These are phyloP conservation scores for Papiliotrema laurentii DNA, from an alignment of 1,284 basidiomycete genomes.

Conservation along the genomic window DNA sequence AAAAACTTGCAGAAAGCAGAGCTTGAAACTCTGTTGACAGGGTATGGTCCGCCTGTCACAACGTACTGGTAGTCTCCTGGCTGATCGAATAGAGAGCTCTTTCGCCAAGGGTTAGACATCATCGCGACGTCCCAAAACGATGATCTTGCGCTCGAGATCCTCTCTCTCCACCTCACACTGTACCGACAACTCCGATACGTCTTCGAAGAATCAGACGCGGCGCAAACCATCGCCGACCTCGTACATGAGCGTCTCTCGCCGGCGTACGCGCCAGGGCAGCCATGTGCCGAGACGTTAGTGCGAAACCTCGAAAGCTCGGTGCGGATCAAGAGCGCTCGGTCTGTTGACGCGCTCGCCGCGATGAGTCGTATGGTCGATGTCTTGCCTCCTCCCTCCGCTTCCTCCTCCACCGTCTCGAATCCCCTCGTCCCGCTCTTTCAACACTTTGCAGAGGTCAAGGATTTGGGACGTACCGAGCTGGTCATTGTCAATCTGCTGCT, in stretches of 20 bases:
- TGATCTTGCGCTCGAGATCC: conserved; percentile 21
- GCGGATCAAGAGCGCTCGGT: conserved; percentile 23
- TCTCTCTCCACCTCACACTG: conserved; percentile 18
- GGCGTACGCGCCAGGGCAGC: conserved; percentile 17
- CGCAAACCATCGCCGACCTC: conserved; percentile 7
- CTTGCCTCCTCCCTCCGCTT: conserved; percentile 7
- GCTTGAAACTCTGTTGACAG: conserved; percentile 12
- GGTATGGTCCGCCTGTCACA: conserved; percentile 11
- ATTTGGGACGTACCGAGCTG: conserved; percentile 16
- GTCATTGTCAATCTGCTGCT: conserved; percentile 19
- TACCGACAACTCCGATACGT: conserved; percentile 22
- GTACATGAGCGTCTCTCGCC: conserved; percentile 14
- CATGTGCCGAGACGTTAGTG: conserved; percentile 14
- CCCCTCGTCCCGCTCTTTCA: conserved; percentile 29
- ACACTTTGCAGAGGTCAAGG: conserved; percentile 7
- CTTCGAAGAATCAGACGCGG: neutral
- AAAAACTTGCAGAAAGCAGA: conserved; percentile 21
- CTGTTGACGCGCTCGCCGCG: conserved; percentile 22
- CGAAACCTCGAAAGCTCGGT: conserved; percentile 17
- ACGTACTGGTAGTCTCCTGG: neutral
- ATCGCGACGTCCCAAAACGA: conserved; percentile 7
- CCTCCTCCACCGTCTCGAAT: conserved; percentile 2
- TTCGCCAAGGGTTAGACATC: conserved; percentile 10
- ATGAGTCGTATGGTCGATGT: conserved; percentile 1
- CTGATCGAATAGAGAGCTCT: conserved; percentile 1